phyloP scores from a whole-genome alignment of 352 stramenopile genomes.

The Ochromonadaceae sp. region DNA sequence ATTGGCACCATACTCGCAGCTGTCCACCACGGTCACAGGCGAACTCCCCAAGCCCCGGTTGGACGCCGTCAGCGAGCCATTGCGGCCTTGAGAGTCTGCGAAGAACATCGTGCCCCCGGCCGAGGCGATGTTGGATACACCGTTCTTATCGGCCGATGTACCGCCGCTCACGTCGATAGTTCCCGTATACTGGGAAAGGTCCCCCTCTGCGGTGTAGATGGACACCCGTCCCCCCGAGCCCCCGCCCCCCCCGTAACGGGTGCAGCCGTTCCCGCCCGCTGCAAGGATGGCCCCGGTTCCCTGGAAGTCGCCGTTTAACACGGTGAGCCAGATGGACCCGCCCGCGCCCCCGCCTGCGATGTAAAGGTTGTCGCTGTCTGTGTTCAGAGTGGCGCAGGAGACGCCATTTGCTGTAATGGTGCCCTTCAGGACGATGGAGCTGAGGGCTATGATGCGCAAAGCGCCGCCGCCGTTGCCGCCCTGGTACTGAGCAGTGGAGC shows the following conservation, averaged over 20 bases:
- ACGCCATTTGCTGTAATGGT: background rate
- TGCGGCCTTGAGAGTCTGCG: no score
- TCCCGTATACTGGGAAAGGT: no score
- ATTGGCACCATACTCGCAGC: no score
- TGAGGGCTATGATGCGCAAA: background rate
- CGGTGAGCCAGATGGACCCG: background rate
- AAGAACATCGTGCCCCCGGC: no score
- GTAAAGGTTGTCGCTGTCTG: no score
- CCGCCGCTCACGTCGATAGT: no score
- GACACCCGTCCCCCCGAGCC: background rate
- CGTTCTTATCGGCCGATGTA: no score
- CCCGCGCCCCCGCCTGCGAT: slow-evolving; percentile 1
- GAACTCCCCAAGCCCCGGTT: no score
- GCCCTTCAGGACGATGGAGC: background rate
- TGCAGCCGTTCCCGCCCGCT: background rate
- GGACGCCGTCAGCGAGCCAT: no score
- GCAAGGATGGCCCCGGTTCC: background rate
- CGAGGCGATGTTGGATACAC: no score
- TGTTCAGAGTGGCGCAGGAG: background rate
- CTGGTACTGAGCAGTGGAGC: background rate
- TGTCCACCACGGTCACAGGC: no score
- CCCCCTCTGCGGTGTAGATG: slow-evolving; percentile 4
- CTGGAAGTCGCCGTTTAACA: background rate
- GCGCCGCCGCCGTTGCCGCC: background rate
- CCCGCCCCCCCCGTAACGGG: background rate